phyloP scores from a whole-genome alignment of 2,329 filamentous ascomycete genomes.

The Botrytis deweyae region DNA sequence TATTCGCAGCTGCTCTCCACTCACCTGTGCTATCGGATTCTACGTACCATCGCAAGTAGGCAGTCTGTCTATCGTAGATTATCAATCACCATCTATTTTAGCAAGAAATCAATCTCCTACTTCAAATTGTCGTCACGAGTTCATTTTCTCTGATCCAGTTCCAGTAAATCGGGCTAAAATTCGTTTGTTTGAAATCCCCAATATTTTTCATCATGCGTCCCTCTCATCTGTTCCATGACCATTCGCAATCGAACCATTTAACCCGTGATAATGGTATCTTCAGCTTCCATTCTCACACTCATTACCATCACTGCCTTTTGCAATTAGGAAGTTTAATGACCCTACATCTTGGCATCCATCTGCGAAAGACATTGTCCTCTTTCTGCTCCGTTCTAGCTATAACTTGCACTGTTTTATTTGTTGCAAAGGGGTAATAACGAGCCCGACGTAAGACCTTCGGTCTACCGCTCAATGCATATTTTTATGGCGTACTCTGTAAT shows the following conservation, averaged over 20 bases:
- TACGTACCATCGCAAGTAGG: neutral
- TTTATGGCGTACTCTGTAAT: too few species aligned
- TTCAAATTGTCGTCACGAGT: neutral
- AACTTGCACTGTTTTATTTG: neutral
- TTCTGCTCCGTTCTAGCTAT: neutral
- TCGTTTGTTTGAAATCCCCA: neutral
- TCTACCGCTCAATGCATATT: neutral
- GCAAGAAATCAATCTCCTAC: neutral
- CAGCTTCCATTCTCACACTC: neutral
- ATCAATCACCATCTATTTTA: neutral
- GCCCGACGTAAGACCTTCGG: fast-evolving
- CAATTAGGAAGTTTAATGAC: neutral
- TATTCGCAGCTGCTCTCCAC: neutral
- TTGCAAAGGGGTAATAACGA: fast-evolving
- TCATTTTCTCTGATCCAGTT: neutral
- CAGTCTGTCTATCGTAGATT: neutral
- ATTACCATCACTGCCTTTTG: neutral
- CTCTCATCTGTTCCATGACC: neutral
- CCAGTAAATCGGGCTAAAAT: neutral
- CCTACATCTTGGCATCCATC: neutral
- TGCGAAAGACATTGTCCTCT: neutral
- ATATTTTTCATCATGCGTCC: neutral
- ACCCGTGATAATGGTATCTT: neutral
- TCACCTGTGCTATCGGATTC: neutral
- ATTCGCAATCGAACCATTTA: neutral